Conservation (phyloP, 2,329 filamentous ascomycete genomes). For the Fusarium brevicatenulatum region DNA sequence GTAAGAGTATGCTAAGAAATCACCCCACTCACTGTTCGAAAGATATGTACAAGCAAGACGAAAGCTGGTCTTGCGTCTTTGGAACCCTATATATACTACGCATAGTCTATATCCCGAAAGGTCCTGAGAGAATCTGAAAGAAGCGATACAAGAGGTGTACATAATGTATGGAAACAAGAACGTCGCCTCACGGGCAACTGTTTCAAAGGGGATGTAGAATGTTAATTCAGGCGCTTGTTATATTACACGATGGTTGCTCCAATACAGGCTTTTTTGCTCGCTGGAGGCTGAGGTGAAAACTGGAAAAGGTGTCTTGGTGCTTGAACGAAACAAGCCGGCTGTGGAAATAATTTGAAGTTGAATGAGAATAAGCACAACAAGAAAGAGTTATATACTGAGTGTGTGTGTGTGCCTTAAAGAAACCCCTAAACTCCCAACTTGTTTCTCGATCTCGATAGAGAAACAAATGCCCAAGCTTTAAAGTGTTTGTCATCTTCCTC, state of each 20-base stretch:
- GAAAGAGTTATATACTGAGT: slow-evolving; percentile 17
- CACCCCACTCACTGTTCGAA: not conserved
- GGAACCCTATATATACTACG: slow-evolving; percentile 28
- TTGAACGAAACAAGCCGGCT: not conserved
- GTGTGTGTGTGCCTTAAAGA: slow-evolving; percentile 1
- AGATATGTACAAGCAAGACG: slow-evolving; percentile 23
- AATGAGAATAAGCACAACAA: slow-evolving; percentile 21
- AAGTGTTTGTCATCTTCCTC: slow-evolving; percentile 11
- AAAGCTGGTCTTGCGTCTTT: slow-evolving; percentile 43
- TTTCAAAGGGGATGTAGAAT: slow-evolving; percentile 1
- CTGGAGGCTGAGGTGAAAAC: not conserved
- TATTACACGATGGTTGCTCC: not conserved
- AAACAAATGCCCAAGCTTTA: slow-evolving; percentile 29
- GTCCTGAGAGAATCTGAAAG: slow-evolving; percentile 6
- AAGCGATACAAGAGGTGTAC: slow-evolving; percentile 9
- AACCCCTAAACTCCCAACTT: slow-evolving; percentile 34
- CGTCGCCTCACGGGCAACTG: slow-evolving; percentile 23
- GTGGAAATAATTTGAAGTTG: not conserved
- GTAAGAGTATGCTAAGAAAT: slow-evolving; percentile 69
- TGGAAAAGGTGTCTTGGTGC: not conserved
- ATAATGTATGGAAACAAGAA: slow-evolving; percentile 29
- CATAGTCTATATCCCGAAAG: slow-evolving; percentile 22
- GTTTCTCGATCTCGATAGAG: slow-evolving; percentile 16
- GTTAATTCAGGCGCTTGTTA: not conserved
- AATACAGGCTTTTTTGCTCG: not conserved